Evolutionary conservation across 768 basidiomycete genomes (phyloP).

Genomic region (Russula foetens): DNA sequence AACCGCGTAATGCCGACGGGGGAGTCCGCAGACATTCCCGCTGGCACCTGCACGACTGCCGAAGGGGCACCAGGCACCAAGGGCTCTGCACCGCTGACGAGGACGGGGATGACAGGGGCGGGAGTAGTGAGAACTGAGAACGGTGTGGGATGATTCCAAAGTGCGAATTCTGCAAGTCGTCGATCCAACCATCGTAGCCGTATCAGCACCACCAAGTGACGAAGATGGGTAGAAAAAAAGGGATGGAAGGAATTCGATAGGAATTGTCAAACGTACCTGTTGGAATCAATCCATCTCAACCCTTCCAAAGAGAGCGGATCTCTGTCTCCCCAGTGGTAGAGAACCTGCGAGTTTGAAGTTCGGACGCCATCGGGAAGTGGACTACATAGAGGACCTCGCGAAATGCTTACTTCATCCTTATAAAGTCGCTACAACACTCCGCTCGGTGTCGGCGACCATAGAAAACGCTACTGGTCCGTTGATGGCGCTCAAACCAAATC

Average conservation of each 20-base stretch:
- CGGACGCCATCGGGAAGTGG: too few relatives aligned
- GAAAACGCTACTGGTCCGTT: too few relatives aligned
- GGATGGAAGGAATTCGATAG: neutral
- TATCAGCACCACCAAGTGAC: neutral
- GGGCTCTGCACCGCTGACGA: constrained; percentile 75
- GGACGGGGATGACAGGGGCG: constrained; percentile 56
- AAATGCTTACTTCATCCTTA: too few relatives aligned
- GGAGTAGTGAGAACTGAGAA: constrained; percentile 70
- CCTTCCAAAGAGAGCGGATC: constrained; percentile 70
- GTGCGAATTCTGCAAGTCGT: constrained; percentile 47
- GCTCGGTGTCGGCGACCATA: too few relatives aligned
- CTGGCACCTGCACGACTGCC: constrained; percentile 53
- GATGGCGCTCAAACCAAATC: too few relatives aligned
- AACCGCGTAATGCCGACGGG: constrained; percentile 59
- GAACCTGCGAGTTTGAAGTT: constrained; percentile 36
- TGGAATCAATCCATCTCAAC: constrained; percentile 58
- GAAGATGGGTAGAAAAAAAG: neutral
- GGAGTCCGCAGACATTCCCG: constrained; percentile 35
- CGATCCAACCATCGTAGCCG: neutral
- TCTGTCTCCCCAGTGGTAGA: constrained; percentile 54
- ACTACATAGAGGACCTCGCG: too few relatives aligned
- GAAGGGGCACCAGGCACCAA: constrained; percentile 66
- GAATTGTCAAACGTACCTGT: constrained; percentile 34
- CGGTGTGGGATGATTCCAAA: constrained; percentile 66
- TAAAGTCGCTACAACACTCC: too few relatives aligned